A percentile compares a stretch with the other conserved stretches of the same genome.
Evolutionary conservation across 139 green algal species (phyloP).

Genomic region (Chlamydomonas sp.): DNA sequence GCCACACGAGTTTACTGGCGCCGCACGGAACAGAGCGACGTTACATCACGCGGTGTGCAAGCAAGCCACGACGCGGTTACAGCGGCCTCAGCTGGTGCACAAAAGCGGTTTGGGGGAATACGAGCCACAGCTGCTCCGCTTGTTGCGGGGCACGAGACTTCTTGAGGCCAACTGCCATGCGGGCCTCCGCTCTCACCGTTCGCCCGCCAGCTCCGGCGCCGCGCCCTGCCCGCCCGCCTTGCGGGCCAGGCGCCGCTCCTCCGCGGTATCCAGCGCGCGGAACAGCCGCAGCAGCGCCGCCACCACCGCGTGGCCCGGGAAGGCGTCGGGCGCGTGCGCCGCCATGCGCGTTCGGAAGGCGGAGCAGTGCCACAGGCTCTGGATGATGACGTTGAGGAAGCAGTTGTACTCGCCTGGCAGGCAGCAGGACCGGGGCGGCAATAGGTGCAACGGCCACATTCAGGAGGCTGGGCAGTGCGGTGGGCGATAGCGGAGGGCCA

Average conservation of each 20-base stretch:
- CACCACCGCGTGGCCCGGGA: conserved; percentile 56
- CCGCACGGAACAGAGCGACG: too few species aligned
- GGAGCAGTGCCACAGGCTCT: conserved; percentile 73
- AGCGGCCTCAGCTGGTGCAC: too few species aligned
- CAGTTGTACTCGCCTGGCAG: conserved; percentile 88
- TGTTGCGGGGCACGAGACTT: too few species aligned
- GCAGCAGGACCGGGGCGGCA: neutral
- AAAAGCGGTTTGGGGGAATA: too few species aligned
- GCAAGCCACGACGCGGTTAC: too few species aligned
- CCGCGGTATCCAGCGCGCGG: conserved; percentile 45
- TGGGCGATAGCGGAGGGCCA: too few species aligned
- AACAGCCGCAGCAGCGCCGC: conserved; percentile 66
- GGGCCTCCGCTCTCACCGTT: neutral
- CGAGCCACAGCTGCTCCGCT: too few species aligned
- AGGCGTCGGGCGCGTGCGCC: neutral
- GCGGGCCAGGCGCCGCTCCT: conserved; percentile 37
- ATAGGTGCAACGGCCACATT: neutral
- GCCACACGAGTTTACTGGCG: neutral
- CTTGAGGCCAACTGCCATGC: neutral
- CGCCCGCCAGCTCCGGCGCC: neutral
- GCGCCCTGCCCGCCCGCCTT: neutral
- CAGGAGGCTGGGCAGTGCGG: too few species aligned
- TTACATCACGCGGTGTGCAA: too few species aligned
- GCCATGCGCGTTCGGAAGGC: conserved; percentile 36
- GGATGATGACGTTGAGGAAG: conserved; percentile 92